Percentiles rank a stretch among this genome's conserved stretches.
These are phyloP conservation scores for Olyra latifolia DNA, from an alignment of 176 grass and related monocot genomes.

Conservation along the genomic window DNA sequence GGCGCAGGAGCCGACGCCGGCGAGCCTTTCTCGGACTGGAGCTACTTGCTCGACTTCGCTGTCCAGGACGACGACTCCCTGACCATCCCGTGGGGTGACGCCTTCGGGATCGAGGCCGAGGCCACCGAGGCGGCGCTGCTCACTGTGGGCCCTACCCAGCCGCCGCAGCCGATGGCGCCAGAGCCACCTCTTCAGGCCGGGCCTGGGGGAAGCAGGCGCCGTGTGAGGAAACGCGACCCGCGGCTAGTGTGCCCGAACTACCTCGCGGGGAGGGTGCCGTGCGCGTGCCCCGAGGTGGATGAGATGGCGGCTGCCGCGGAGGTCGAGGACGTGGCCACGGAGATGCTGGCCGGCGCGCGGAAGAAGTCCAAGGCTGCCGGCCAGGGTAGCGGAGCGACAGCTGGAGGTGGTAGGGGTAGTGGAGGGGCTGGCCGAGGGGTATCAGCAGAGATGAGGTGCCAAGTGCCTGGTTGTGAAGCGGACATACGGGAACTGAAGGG, in stretches of 20 bases:
- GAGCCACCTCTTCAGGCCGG: not conserved
- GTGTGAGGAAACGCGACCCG: constrained; percentile 86
- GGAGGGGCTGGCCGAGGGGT: constrained; percentile 36
- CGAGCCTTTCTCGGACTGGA: constrained; percentile 65
- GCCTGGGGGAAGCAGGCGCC: constrained; percentile 21
- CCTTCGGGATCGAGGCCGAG: constrained; percentile 7
- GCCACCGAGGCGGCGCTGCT: constrained; percentile 14
- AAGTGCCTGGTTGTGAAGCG: constrained; percentile 75
- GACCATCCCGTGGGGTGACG: constrained; percentile 51
- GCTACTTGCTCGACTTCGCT: constrained; percentile 74
- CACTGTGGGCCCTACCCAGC: not conserved
- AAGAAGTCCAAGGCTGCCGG: constrained; percentile 50
- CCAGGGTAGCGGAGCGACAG: constrained; percentile 36
- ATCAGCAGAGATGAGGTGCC: constrained; percentile 65
- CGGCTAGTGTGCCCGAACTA: constrained; percentile 92
- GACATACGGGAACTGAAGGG: constrained; percentile 95
- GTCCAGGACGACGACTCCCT: constrained; percentile 52
- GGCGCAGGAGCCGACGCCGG: constrained; percentile 28
- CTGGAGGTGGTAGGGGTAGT: constrained; percentile 31
- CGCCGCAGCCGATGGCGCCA: not conserved
- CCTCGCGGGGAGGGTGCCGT: constrained; percentile 80
- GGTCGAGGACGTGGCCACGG: constrained; percentile 45
- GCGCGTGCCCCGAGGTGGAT: constrained; percentile 90
- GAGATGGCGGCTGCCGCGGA: constrained; percentile 56
- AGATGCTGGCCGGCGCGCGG: constrained; percentile 40